These are phyloP conservation scores for Symbiotaphrina buchneri DNA, from an alignment of 495 filamentous ascomycete species.

Conservation along the genomic window DNA sequence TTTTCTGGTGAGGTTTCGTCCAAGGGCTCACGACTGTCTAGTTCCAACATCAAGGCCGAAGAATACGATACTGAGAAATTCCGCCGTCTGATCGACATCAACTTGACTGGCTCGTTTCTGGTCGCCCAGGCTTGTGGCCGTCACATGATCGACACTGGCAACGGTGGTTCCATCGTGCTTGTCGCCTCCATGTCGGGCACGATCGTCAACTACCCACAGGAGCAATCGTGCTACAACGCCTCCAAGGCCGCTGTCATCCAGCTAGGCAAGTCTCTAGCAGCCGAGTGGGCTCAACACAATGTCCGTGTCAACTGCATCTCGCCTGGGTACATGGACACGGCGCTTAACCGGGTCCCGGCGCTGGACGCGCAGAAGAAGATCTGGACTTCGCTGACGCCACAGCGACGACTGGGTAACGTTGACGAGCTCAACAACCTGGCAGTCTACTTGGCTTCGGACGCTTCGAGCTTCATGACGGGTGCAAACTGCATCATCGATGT, in stretches of 20 bases:
- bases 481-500: slow-evolving; percentile 55
- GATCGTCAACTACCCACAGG: slow-evolving; percentile 62
- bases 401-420: slow-evolving; percentile 43
- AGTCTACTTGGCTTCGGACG: slow-evolving; percentile 54
- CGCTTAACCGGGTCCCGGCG: slow-evolving; percentile 46
- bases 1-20: neutral
- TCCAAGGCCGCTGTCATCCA: slow-evolving; percentile 63
- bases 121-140: slow-evolving; percentile 39
- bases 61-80: slow-evolving; percentile 32
- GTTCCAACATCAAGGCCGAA: slow-evolving; percentile 43
- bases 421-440: slow-evolving; percentile 63
- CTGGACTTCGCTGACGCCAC: slow-evolving; percentile 56
- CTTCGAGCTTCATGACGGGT: slow-evolving; percentile 58
- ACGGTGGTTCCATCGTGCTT: slow-evolving; percentile 33
- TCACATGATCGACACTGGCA: slow-evolving; percentile 29
- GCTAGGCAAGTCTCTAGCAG: slow-evolving; percentile 51
- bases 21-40: slow-evolving; percentile 9
- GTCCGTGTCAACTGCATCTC: slow-evolving; percentile 64
- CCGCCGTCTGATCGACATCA: slow-evolving; percentile 52
- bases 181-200: slow-evolving; percentile 59
- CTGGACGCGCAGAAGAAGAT: slow-evolving; percentile 58
- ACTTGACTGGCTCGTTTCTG: slow-evolving; percentile 50
- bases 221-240: slow-evolving; percentile 59
- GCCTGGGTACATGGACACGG: slow-evolving; percentile 66
- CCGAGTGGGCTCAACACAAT: slow-evolving; percentile 55